Evolutionary conservation across 495 filamentous ascomycete species (phyloP).

Genomic region (Penicillium nucicola): DNA sequence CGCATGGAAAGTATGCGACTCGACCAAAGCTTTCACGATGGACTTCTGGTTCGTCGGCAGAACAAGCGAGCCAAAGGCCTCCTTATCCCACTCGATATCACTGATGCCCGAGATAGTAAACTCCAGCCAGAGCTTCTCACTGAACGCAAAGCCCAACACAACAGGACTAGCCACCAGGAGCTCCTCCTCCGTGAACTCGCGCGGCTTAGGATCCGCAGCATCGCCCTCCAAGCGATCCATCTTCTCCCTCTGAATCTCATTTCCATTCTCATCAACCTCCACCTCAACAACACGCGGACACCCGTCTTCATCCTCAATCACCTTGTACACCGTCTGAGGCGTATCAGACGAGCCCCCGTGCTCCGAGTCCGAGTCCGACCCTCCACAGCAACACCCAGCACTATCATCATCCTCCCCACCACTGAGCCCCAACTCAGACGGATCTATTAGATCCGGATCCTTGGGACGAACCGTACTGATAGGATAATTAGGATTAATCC

Average conservation of each 20-base stretch:
- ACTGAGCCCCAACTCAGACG: constrained; percentile 43
- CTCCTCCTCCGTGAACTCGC: constrained; percentile 78
- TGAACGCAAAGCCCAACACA: constrained; percentile 89
- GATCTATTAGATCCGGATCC: constrained; percentile 65
- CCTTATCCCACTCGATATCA: constrained; percentile 78
- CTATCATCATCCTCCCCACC: constrained; percentile 42
- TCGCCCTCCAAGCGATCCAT: constrained; percentile 53
- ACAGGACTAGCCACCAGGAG: constrained; percentile 87
- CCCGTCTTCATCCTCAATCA: constrained; percentile 62
- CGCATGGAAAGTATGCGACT: constrained; percentile 77
- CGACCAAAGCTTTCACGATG: constrained; percentile 77
- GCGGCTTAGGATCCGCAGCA: constrained; percentile 34
- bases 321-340: constrained; percentile 60
- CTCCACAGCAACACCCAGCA: constrained; percentile 38
- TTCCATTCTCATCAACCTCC: constrained; percentile 57
- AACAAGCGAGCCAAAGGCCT: constrained; percentile 77
- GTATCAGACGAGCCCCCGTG: constrained; percentile 49
- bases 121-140: constrained; percentile 88
- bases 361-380: constrained; percentile 51
- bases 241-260: constrained; percentile 64
- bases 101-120: constrained; percentile 80
- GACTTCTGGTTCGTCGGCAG: constrained; percentile 72
- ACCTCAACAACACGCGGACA: constrained; percentile 57
- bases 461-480: constrained; percentile 76
- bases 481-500: constrained; percentile 85